phyloP scores from a whole-genome alignment of 2,329 filamentous ascomycete genomes.

The Microcyclospora tardicrescens region DNA sequence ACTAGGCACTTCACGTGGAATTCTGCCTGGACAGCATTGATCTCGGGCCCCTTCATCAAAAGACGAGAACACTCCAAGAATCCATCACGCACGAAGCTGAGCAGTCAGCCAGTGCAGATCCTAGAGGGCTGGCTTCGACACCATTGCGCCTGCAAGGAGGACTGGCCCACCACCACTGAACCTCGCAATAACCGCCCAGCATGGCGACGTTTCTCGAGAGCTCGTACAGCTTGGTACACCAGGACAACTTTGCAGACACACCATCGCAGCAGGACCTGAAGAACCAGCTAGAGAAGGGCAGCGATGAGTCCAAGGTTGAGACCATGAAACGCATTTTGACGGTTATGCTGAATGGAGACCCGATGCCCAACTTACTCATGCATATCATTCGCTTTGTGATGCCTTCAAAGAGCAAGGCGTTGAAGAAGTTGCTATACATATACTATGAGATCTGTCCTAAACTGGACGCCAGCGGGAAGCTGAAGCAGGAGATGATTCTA shows the following conservation, averaged over 20 bases:
- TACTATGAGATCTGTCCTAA: slow-evolving; percentile 99
- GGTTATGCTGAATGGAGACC: slow-evolving; percentile 95
- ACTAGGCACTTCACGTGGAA: background rate
- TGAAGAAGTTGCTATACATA: slow-evolving; percentile 98
- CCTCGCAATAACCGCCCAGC: slow-evolving; percentile 27
- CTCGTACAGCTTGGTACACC: slow-evolving; percentile 91
- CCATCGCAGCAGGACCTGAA: slow-evolving; percentile 83
- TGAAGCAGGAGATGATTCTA: slow-evolving; percentile 99
- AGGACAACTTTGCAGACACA: slow-evolving; percentile 92
- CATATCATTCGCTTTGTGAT: slow-evolving; percentile 99
- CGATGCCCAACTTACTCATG: slow-evolving; percentile 92
- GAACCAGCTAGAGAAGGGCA: slow-evolving; percentile 38
- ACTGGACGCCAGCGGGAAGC: slow-evolving; percentile 77
- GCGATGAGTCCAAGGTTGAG: slow-evolving; percentile 26
- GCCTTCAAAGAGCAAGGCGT: slow-evolving; percentile 88
- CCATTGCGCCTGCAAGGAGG: slow-evolving; percentile 14
- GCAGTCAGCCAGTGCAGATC: background rate
- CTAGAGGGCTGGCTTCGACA: slow-evolving; percentile 17
- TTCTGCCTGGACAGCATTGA: no score
- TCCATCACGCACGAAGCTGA: background rate
- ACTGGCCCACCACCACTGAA: slow-evolving; percentile 10
- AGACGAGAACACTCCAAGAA: background rate
- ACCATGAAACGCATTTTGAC: slow-evolving; percentile 86
- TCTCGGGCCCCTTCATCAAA: no score
- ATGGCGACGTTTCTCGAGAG: slow-evolving; percentile 95